Conservation (phyloP, 768 basidiomycete species). For the Psilocybe subaeruginosa region DNA sequence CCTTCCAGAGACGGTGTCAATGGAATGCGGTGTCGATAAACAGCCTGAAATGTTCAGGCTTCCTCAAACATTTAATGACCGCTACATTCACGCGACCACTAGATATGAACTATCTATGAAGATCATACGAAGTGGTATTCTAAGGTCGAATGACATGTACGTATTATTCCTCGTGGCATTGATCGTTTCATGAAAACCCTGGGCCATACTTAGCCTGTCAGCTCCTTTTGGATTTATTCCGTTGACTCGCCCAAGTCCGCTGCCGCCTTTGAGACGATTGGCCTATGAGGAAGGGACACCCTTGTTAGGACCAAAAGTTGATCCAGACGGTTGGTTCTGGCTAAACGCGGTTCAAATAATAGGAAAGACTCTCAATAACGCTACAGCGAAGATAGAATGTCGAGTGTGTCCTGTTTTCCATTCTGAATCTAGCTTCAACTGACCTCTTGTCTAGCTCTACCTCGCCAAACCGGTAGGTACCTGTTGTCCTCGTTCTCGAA, state of each 20-base stretch:
- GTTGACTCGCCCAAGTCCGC: conserved; percentile 30
- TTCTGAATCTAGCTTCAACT: background rate
- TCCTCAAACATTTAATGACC: conserved; percentile 41
- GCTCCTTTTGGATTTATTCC: conserved; percentile 35
- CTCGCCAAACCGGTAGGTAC: conserved; percentile 40
- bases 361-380: conserved; percentile 32
- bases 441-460: conserved; percentile 31
- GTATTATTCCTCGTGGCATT: background rate
- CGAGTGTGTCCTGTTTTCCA: conserved; percentile 27
- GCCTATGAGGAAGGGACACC: conserved; percentile 37
- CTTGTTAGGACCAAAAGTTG: conserved; percentile 38
- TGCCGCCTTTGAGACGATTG: conserved; percentile 36
- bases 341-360: conserved; percentile 26
- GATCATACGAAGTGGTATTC: conserved; percentile 28
- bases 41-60: conserved; percentile 27
- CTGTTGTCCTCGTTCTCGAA: background rate
- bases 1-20: conserved; percentile 37
- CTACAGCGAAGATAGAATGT: conserved; percentile 31
- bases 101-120: conserved; percentile 36
- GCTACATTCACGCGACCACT: conserved; percentile 34
- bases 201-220: conserved; percentile 24
- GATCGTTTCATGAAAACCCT: background rate
- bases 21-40: conserved; percentile 18
- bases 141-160: conserved; percentile 34
- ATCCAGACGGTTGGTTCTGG: conserved; percentile 43